Conservation (phyloP, 345 rosid species). For the Gossypium thurberi region DNA sequence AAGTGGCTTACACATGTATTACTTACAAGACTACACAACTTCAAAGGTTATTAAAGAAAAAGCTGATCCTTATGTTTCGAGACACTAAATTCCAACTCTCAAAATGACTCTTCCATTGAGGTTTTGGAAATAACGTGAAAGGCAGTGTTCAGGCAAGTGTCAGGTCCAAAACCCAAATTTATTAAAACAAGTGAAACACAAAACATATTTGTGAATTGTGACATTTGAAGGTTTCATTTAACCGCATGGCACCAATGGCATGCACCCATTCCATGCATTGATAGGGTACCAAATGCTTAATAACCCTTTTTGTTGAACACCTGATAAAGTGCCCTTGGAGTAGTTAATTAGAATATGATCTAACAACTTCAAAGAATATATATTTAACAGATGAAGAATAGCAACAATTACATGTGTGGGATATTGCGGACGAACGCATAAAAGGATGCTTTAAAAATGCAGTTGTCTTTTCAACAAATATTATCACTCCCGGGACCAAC, state of each 20-base stretch:
- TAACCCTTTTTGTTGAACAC: too few relatives aligned
- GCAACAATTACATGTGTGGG: background rate
- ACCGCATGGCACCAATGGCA: background rate
- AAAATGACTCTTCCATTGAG: background rate
- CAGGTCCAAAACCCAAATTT: background rate
- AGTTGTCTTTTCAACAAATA: background rate
- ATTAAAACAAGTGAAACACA: too few relatives aligned
- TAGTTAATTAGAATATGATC: background rate
- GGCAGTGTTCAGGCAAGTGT: background rate
- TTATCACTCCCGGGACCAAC: slow-evolving; percentile 10
- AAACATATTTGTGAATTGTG: too few relatives aligned
- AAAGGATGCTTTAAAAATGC: background rate
- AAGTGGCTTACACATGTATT: background rate
- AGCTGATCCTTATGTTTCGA: background rate
- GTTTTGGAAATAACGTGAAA: background rate
- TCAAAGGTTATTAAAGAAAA: background rate
- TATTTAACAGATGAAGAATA: background rate
- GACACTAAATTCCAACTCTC: background rate
- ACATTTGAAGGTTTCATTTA: too few relatives aligned
- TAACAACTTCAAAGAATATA: background rate
- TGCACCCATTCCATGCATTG: background rate
- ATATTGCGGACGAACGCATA: background rate
- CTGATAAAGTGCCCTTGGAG: too few relatives aligned
- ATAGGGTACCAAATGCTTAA: background rate
- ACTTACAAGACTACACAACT: slow-evolving; percentile 4